phyloP scores from a whole-genome alignment of 2,329 filamentous ascomycete genomes.

The Ceratocystiopsis sp. region DNA sequence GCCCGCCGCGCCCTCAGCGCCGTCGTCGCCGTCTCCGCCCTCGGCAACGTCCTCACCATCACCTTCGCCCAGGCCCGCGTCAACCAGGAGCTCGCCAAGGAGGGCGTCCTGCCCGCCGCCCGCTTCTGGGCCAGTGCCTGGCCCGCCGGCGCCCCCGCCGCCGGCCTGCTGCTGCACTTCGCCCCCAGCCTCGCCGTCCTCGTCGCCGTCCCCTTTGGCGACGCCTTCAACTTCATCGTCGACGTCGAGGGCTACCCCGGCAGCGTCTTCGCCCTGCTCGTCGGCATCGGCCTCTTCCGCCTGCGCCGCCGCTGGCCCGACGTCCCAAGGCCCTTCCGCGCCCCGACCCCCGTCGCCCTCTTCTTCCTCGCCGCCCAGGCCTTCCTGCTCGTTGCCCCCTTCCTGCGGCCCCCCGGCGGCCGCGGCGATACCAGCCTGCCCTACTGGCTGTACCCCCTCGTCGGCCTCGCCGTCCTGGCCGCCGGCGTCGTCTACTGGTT shows the following conservation, averaged over 20 bases:
- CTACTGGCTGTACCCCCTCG: slow-evolving; percentile 25
- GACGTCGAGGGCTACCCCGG: slow-evolving; percentile 25
- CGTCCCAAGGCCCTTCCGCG: slow-evolving; percentile 36
- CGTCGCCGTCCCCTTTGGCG: slow-evolving; percentile 15
- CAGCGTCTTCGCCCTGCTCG: slow-evolving; percentile 37
- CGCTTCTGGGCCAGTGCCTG: slow-evolving; percentile 45
- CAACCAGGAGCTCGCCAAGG: slow-evolving; percentile 51
- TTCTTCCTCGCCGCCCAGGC: slow-evolving; percentile 24
- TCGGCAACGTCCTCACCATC: slow-evolving; percentile 45
- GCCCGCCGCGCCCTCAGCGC: slow-evolving; percentile 41
- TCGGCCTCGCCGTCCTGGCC: slow-evolving; percentile 22
- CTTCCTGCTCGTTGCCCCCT: slow-evolving; percentile 24
- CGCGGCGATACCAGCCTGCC: slow-evolving; percentile 20
- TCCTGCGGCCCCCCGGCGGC: slow-evolving; percentile 28
- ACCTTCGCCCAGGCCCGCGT: slow-evolving; percentile 51
- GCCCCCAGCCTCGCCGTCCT: slow-evolving; percentile 43
- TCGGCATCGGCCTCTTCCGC: slow-evolving; percentile 23
- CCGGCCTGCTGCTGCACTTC: slow-evolving; percentile 45
- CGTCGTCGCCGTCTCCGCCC: slow-evolving; percentile 42
- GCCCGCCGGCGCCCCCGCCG: slow-evolving; percentile 48
- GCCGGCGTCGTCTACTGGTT: slow-evolving; percentile 20
- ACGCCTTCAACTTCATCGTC: slow-evolving; percentile 46
- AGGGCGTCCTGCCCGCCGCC: slow-evolving; percentile 46
- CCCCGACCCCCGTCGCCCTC: slow-evolving; percentile 32
- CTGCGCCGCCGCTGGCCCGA: slow-evolving; percentile 20